Evolutionary conservation across 164 flowering plant species (phyloP), one percentile per base, ranked within the genome.

Genomic region (Umbilicus rupestris): DNA sequence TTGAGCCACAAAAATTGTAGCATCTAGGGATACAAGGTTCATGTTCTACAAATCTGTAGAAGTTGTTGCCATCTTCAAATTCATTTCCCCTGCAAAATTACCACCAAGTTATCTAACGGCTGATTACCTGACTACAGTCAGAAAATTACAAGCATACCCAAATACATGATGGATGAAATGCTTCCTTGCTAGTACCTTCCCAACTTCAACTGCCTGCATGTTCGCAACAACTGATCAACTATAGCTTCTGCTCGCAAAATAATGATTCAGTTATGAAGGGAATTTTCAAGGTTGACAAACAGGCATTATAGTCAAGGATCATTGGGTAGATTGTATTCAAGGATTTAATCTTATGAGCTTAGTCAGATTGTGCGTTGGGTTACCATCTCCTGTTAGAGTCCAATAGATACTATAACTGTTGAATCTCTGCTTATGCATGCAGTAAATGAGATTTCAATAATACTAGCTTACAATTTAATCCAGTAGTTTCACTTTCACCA

Each of bases 41-140:
- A 33, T 89, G 99, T 78, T 94, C 99, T 5, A 94, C 89, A 75
- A 94, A 87, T 45, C 98, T 84, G 64, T 90, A 94, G 71, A 77
- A 78, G 64, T 89, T 84, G 74, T 84, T 86, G 55, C 96, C 97
- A 57, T 87, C 97, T 73, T 84, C 93, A 75, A 94, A 94, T 62
- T 83, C 90, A 69, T 83, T 80, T 74, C 81, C 96, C 67, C 98
- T 91, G 71, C 69, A 71, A 15, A 46, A 17, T 63, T 7, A n/a
- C 42, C 26, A 31, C 20, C 17, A 63, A 19, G 14, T 63, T 9
- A 37, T 16, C 46, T 5, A 37, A n/a, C 15, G 11, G 65, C 20
- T 20, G 44, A 35, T 14, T 28, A 42, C 29, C 17, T 35, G 55
- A 70, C n/a, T 42, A 47, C 31, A 26, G 19, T 55, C 2, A 26